A percentile compares a stretch with the other conserved stretches of the same genome.
Evolutionary conservation across 208 protist species (phyloP).

Genomic region (Trypanosoma boissoni): DNA sequence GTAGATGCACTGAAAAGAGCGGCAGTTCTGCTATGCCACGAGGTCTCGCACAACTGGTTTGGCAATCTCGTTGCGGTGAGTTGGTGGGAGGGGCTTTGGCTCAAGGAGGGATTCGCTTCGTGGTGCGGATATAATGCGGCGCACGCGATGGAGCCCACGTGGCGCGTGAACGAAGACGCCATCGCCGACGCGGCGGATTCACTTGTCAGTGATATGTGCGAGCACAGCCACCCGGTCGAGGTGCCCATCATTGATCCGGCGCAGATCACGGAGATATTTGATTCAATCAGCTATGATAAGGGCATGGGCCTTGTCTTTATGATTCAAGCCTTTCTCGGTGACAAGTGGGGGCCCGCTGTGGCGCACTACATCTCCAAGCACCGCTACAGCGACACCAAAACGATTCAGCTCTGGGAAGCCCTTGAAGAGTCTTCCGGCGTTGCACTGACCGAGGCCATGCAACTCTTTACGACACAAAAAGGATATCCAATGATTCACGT

Average conservation of each 20-base stretch:
- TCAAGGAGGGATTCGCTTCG: constrained; percentile 99
- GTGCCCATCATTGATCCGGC: constrained; percentile 89
- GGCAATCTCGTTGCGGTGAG: constrained; percentile 98
- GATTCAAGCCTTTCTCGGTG: constrained; percentile 89
- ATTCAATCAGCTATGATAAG: constrained; percentile 96
- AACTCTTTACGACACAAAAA: constrained; percentile 90
- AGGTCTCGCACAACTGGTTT: constrained; percentile 98
- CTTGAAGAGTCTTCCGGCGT: constrained; percentile 81
- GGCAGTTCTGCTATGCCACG: constrained; percentile 93
- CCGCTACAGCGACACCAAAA: constrained; percentile 90
- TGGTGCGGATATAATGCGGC: constrained; percentile 92
- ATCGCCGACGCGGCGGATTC: constrained; percentile 51
- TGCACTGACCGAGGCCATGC: constrained; percentile 86
- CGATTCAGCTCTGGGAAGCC: constrained; percentile 94
- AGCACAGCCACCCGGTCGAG: constrained; percentile 95
- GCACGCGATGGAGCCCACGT: constrained; percentile 78
- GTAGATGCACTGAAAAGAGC: constrained; percentile 64
- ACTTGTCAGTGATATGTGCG: constrained; percentile 88
- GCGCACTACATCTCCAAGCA: constrained; percentile 92
- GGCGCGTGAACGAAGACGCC: constrained; percentile 86
- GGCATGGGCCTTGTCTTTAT: constrained; percentile 94
- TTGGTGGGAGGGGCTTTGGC: constrained; percentile 98
- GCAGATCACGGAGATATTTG: constrained; percentile 97
- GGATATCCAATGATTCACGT: constrained; percentile 93
- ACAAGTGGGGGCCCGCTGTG: constrained; percentile 86